Conservation (phyloP, 352 stramenopile species). For the Phytopythium boreale region DNA sequence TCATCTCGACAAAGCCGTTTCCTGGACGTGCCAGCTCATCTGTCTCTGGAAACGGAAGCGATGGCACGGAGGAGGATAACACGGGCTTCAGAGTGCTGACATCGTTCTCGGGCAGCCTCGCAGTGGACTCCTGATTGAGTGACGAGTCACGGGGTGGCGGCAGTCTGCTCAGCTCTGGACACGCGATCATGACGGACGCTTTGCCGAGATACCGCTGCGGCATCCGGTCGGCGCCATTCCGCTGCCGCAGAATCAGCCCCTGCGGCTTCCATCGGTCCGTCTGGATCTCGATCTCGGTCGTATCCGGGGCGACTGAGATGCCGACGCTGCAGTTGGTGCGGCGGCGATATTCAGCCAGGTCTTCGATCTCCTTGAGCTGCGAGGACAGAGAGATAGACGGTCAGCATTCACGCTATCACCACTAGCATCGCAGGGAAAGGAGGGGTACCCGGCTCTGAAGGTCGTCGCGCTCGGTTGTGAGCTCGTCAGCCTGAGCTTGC, state of each 20-base stretch:
- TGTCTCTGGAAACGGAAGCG: constrained; percentile 13
- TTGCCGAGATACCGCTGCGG: constrained; percentile 70
- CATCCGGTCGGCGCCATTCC: constrained; percentile 63
- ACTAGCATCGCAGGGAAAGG: neutral
- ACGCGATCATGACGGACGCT: constrained; percentile 66
- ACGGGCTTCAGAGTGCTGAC: neutral
- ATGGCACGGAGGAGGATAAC: neutral
- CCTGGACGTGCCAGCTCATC: constrained; percentile 31
- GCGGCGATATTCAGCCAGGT: constrained; percentile 44
- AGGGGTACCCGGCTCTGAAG: constrained; percentile 39
- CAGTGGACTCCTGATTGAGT: constrained; percentile 20
- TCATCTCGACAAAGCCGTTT: constrained; percentile 49
- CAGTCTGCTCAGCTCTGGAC: constrained; percentile 39
- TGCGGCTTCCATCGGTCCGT: constrained; percentile 72
- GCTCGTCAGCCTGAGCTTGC: constrained; percentile 22
- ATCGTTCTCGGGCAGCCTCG: neutral
- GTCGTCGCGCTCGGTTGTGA: constrained; percentile 31
- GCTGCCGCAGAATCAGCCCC: constrained; percentile 67
- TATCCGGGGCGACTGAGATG: constrained; percentile 40
- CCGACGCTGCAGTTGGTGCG: constrained; percentile 62
- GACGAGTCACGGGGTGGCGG: constrained; percentile 11
- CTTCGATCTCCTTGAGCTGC: constrained; percentile 65
- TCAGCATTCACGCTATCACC: neutral
- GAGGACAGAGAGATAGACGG: neutral
- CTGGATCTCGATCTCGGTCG: constrained; percentile 54